Evolutionary conservation across 164 flowering plant genomes (phyloP).

Genomic region (Saururus chinensis): DNA sequence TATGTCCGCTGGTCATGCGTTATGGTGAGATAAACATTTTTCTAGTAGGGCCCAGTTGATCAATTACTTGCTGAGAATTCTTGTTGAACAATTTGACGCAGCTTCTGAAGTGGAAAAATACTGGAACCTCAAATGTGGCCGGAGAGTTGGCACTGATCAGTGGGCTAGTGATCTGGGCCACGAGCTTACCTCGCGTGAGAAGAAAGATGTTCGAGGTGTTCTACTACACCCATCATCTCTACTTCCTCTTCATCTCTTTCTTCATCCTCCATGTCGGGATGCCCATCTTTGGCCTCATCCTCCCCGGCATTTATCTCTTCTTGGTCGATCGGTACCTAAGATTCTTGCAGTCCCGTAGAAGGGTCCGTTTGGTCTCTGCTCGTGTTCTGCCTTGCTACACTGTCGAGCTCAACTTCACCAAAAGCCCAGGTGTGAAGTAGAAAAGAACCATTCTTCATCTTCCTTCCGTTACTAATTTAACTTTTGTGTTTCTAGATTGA

Average conservation of each 20-base stretch:
- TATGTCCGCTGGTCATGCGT: too few relatives aligned
- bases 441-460: not conserved
- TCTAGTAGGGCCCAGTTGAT: too few relatives aligned
- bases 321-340: constrained; percentile 68
- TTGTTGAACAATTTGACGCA: constrained; percentile 14
- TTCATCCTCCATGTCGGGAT: constrained; percentile 66
- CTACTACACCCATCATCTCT: constrained; percentile 73
- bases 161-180: constrained; percentile 62
- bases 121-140: constrained; percentile 49
- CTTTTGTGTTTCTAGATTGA: not conserved
- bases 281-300: constrained; percentile 39
- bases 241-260: constrained; percentile 60
- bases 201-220: constrained; percentile 67
- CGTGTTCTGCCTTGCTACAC: constrained; percentile 55
- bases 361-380: constrained; percentile 47
- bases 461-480: too few relatives aligned
- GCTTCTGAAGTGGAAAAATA: constrained; percentile 54
- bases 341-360: constrained; percentile 53
- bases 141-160: constrained; percentile 55
- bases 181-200: constrained; percentile 44
- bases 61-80: not conserved
- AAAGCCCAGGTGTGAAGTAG: constrained; percentile 40
- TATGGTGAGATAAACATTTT: too few relatives aligned
- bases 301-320: constrained; percentile 84
- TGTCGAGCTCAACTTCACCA: constrained; percentile 73